Evolutionary conservation across 371 early-diverging fungal species (phyloP), one percentile per base, ranked within the genome.

Genomic region (Batrachochytrium dendrobatidis): DNA sequence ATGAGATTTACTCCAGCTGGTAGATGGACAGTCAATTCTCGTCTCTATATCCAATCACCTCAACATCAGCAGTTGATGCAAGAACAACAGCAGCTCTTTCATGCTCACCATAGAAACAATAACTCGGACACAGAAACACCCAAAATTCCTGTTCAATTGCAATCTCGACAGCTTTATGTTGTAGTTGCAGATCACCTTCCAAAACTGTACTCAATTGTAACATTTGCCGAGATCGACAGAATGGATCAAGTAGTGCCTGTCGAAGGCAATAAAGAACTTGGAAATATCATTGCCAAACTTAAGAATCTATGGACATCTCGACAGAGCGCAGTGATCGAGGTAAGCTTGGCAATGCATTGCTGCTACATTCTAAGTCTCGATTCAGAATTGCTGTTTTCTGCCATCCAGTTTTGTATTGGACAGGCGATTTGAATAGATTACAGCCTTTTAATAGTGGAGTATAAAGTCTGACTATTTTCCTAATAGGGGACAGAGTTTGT

Each of bases 291-390:
- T 5, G 32, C 53, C 17, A 68, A 73, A 57, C 56, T 75, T 43
- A 72, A 72, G 60, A 72, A 72, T 59, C 61, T 75, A 35, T 75
- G 75, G 75, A 56, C 64, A 8, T 63, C 65, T 4, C 49, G 70
- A 29, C 75, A 75, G 49, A 58, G 65, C 4, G 66, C 73, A 2
- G 53, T 57, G 8, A 68, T 75, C 35, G 75, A 75, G 54, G 75
- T 71, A 18, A 59, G 65, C 53, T 61, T 48, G 12, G 55, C 7
- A 18, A 22, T 6, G 7, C 5, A 22, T 46, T 46, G 39, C n/a
- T 15, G 12, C 39, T 39, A n/a, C n/a, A n/a, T n/a, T n/a, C n/a
- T n/a, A n/a, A n/a, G n/a, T n/a, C n/a, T n/a, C n/a, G n/a, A n/a
- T n/a, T n/a, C n/a, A n/a, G n/a, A n/a, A n/a, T n/a, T n/a, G n/a